phyloP scores from a whole-genome alignment of 2,329 filamentous ascomycete species.

The Drechslera avenae region DNA sequence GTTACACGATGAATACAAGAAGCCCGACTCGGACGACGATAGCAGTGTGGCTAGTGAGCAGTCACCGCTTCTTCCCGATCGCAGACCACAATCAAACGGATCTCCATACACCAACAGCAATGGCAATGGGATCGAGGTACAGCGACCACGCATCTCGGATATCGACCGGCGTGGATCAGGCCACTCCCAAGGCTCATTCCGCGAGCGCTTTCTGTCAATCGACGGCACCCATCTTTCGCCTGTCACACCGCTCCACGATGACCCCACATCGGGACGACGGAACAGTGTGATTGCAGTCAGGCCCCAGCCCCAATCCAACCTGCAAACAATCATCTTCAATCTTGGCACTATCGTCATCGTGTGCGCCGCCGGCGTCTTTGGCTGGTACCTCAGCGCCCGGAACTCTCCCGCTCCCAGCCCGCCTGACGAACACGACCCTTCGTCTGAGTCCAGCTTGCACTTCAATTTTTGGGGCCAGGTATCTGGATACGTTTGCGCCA shows the following conservation, averaged over 20 bases:
- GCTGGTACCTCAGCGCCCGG: slow-evolving; percentile 74
- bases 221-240: slow-evolving; percentile 76
- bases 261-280: slow-evolving; percentile 25
- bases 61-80: slow-evolving; percentile 42
- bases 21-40: slow-evolving; percentile 25
- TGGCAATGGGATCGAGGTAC: slow-evolving; percentile 25
- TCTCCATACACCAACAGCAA: slow-evolving; percentile 23
- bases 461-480: slow-evolving; percentile 84
- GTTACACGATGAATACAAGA: slow-evolving; percentile 42
- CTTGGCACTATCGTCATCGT: slow-evolving; percentile 77
- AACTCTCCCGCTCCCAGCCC: slow-evolving; percentile 41
- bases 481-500: slow-evolving; percentile 91
- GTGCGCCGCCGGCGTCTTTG: slow-evolving; percentile 78
- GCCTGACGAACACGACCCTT: slow-evolving; percentile 36
- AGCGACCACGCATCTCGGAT: slow-evolving; percentile 45
- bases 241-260: slow-evolving; percentile 72
- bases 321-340: slow-evolving; percentile 74
- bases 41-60: slow-evolving; percentile 44
- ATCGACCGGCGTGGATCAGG: slow-evolving; percentile 38
- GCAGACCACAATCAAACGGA: slow-evolving; percentile 31
- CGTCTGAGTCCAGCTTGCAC: slow-evolving; percentile 54
- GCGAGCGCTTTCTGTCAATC: slow-evolving; percentile 61
- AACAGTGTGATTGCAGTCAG: slow-evolving; percentile 50
- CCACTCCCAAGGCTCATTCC: slow-evolving; percentile 44
- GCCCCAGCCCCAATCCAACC: slow-evolving; percentile 49